Base-by-base conservation (phyloP, 1,139 yeast species). In the Pichia sp. region DNA sequence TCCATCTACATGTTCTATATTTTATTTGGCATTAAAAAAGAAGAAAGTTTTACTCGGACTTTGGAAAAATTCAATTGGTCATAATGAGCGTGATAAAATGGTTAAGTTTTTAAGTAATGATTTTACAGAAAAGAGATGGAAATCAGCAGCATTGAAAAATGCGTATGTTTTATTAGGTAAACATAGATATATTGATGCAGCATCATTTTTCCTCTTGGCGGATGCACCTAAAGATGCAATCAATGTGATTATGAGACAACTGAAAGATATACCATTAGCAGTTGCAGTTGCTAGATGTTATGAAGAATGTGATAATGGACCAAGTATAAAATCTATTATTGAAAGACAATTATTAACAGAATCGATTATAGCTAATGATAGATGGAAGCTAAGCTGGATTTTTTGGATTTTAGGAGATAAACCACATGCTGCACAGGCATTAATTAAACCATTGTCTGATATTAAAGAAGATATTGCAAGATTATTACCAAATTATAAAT, bases 151-250 rank as follows among this genome's bases (percentile, higher is more conserved):
- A 0, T 64, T 77, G 55, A 91, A 91, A 56, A 91, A 91, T 63
- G 98, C 98, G 0, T 91, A 77, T 66, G 97, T 88, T 0, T 65
- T 91, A 33, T 62, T 91, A 48, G 88, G 97, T 43, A 86, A 87
- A 55, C 98, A 88, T 59, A 67, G 97, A 33, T 86, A 74, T 55
- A 63, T 75, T 56, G 94, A 89, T 61, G 94, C 97, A 0, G 96
- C 97, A 0, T 80, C 83, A 26, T 89, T 91, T 59, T 91, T 91
- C 61, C 63, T 91, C 29, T 68, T 91, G n/a, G 96, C 84, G 0
- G 91, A 73, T 42, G 69, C 87, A 1, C 63, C 86, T 16, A 74
- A 73, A 42, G 98, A 91, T 60, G 80, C 89, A 42, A 82, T 85
- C 32, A 78, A 73, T 56, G 89, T 87, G 0, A 57, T 91, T 30